These are phyloP conservation scores for Monilinia laxa DNA, from an alignment of 2,329 filamentous ascomycete species.

Conservation along the genomic window DNA sequence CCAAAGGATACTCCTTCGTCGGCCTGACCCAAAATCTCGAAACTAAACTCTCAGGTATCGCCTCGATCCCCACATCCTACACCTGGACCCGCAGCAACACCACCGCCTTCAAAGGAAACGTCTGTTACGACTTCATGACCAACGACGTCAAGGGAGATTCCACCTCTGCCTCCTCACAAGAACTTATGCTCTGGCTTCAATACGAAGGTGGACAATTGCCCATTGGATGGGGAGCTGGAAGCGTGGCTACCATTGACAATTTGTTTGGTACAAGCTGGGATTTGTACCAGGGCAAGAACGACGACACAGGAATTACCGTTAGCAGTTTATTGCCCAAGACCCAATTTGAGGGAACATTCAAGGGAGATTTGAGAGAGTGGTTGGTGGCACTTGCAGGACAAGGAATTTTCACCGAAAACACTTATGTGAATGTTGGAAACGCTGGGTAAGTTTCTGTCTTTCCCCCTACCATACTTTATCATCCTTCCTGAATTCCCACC, in stretches of 20 bases:
- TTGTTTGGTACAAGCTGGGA: slow-evolving; percentile 9
- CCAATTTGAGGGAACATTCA: neutral
- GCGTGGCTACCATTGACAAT: slow-evolving; percentile 6
- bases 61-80: slow-evolving; percentile 7
- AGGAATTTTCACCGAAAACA: neutral
- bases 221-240: neutral
- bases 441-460: neutral
- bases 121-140: slow-evolving; percentile 17
- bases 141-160: slow-evolving; percentile 6
- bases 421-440: slow-evolving; percentile 7
- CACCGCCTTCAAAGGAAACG: slow-evolving; percentile 11
- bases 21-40: slow-evolving; percentile 4
- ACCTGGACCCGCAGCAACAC: slow-evolving; percentile 5
- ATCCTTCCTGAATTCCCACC: no score
- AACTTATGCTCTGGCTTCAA: slow-evolving; percentile 12
- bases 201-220: slow-evolving; percentile 7
- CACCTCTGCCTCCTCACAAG: slow-evolving; percentile 23
- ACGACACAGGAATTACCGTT: neutral
- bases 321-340: neutral
- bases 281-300: neutral
- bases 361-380: slow-evolving; percentile 10
- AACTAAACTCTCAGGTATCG: neutral
- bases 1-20: slow-evolving; percentile 3
- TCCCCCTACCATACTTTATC: no score
- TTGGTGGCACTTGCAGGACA: neutral